phyloP scores from a whole-genome alignment of 2,329 filamentous ascomycete genomes.

The Penicillium sp. region DNA sequence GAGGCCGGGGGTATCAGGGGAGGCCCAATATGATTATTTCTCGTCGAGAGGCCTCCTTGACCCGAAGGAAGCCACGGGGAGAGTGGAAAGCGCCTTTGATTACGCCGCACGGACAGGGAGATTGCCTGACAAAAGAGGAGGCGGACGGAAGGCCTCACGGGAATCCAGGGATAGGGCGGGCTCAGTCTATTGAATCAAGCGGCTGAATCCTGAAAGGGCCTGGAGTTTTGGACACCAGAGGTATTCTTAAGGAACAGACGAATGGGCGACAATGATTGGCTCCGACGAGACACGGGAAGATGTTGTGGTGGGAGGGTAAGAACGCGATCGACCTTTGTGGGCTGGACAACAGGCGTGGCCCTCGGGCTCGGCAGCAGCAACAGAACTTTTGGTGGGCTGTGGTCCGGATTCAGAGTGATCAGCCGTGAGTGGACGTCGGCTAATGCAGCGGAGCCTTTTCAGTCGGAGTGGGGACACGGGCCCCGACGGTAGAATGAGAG shows the following conservation, averaged over 20 bases:
- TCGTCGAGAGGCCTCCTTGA: constrained; percentile 9
- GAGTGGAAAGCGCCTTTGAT: constrained; percentile 9
- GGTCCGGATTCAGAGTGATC: constrained; percentile 31
- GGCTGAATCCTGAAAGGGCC: constrained; percentile 2
- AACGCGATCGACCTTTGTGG: constrained; percentile 19
- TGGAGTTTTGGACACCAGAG: not conserved
- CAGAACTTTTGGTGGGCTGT: constrained; percentile 22
- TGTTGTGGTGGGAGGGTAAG: constrained; percentile 7
- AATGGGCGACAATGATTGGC: constrained; percentile 22
- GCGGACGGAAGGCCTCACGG: constrained; percentile 6
- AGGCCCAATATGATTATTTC: constrained; percentile 18
- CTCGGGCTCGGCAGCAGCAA: constrained; percentile 14
- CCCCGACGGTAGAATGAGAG: constrained; percentile 7
- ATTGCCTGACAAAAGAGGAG: constrained; percentile 3
- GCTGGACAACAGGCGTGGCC: constrained; percentile 14
- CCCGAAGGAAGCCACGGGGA: constrained; percentile 11
- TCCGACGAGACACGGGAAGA: constrained; percentile 7
- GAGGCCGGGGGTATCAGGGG: constrained; percentile 11
- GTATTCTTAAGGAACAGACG: constrained; percentile 4
- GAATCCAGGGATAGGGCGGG: constrained; percentile 24
- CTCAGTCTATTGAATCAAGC: not conserved
- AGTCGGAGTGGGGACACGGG: constrained; percentile 23
- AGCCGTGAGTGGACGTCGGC: constrained; percentile 26
- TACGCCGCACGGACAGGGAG: constrained; percentile 26
- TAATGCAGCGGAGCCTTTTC: constrained; percentile 31